These are phyloP conservation scores for Euphorbia schlechtendalii DNA, from an alignment of 441 rosid genomes.

Conservation along the genomic window DNA sequence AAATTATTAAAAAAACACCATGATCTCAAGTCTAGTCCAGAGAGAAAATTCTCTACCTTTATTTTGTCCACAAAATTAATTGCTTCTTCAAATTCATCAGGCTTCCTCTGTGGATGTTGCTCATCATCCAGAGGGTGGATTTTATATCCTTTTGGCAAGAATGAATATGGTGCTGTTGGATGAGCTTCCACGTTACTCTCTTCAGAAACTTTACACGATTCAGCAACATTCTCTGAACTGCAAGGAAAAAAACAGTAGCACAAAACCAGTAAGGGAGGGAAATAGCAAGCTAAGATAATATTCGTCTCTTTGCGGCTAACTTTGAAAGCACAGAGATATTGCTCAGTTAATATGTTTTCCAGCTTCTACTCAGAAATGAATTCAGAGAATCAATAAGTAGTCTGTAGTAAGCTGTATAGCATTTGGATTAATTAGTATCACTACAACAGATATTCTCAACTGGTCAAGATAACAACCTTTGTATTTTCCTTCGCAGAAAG, in stretches of 20 bases:
- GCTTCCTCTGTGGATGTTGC: conserved; percentile 70
- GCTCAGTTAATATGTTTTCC: conserved; percentile 47
- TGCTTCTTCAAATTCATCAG: conserved; percentile 95
- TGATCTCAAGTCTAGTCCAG: conserved; percentile 27
- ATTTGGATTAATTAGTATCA: conserved; percentile 3
- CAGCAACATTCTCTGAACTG: conserved; percentile 34
- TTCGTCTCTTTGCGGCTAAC: conserved; percentile 47
- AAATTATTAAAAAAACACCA: conserved; percentile 9
- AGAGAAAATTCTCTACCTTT: conserved; percentile 55
- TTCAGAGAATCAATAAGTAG: conserved; percentile 7
- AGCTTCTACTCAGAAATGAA: conserved; percentile 20
- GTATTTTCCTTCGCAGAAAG: conserved; percentile 49
- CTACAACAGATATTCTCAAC: background rate
- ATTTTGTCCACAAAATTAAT: conserved; percentile 98
- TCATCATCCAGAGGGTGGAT: conserved; percentile 69
- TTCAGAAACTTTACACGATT: conserved; percentile 34
- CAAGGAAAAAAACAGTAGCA: conserved; percentile 45
- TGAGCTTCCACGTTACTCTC: conserved; percentile 74
- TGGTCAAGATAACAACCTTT: conserved; percentile 41
- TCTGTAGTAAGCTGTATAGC: background rate
- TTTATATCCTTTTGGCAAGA: conserved; percentile 97
- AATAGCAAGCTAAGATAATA: conserved; percentile 12
- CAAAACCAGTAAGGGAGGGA: conserved; percentile 15
- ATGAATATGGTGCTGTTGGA: conserved; percentile 80
- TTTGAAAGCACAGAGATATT: conserved; percentile 47